phyloP scores from a whole-genome alignment of 1,284 basidiomycete genomes.

The Cutaneotrichosporon sp. region DNA sequence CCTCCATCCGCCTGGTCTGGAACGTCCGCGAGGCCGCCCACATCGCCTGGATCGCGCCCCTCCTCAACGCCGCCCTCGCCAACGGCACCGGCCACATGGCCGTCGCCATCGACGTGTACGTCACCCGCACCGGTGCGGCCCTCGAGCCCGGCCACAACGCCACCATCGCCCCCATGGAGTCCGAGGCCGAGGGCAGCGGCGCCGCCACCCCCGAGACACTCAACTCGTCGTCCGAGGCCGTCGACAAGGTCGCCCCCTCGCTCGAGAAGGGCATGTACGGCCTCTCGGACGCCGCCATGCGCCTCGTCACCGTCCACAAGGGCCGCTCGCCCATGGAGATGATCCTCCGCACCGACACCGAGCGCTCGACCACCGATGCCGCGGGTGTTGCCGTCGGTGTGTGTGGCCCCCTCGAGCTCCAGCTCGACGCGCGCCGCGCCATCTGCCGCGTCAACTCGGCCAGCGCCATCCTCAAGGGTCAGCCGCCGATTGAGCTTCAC shows the following conservation, averaged over 20 bases:
- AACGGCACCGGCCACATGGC: constrained; percentile 12
- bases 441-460: constrained; percentile 28
- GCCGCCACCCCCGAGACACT: constrained; percentile 11
- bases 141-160: constrained; percentile 10
- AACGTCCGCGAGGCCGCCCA: constrained; percentile 22
- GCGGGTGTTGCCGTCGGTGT: constrained; percentile 26
- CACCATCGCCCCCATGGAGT: constrained; percentile 7
- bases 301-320: constrained; percentile 11
- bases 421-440: constrained; percentile 27
- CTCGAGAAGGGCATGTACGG: background rate
- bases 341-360: constrained; percentile 18
- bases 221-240: background rate
- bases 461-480: constrained; percentile 26
- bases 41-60: constrained; percentile 21
- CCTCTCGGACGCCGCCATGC: constrained; percentile 3
- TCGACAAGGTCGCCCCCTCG: constrained; percentile 8
- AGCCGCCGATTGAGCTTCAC: constrained; percentile 30
- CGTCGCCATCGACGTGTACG: constrained; percentile 25
- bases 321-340: constrained; percentile 21
- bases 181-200: constrained; percentile 5
- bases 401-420: constrained; percentile 33
- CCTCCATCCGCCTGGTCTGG: constrained; percentile 41
- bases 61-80: constrained; percentile 20
- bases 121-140: constrained; percentile 22
- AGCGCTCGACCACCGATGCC: constrained; percentile 7